phyloP scores from a whole-genome alignment of 345 rosid genomes.

The Erucastrum elatum region DNA sequence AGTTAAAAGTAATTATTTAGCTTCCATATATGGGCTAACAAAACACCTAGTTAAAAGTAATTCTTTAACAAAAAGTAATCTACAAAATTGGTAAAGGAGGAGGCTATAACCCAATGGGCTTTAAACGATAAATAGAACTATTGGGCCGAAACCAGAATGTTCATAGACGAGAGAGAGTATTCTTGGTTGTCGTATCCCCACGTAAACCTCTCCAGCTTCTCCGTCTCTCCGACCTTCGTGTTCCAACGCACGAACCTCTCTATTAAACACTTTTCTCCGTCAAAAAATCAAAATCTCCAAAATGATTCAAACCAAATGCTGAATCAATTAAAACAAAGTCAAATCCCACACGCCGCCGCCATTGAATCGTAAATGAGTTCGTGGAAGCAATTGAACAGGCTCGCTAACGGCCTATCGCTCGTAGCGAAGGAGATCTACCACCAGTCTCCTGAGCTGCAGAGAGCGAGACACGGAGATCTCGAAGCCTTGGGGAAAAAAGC shows the following conservation, averaged over 20 bases:
- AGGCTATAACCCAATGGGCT: slow-evolving; percentile 15
- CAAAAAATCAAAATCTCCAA: background rate
- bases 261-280: slow-evolving; percentile 6
- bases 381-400: slow-evolving; percentile 59
- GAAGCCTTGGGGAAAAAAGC: slow-evolving; percentile 63
- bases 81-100: background rate
- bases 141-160: background rate
- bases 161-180: background rate
- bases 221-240: slow-evolving; percentile 39
- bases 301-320: slow-evolving; percentile 8
- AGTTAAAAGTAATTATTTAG: too few species aligned
- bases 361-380: slow-evolving; percentile 45
- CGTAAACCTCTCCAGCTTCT: slow-evolving; percentile 39
- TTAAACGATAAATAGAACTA: background rate
- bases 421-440: slow-evolving; percentile 71
- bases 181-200: slow-evolving; percentile 36
- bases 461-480: slow-evolving; percentile 55
- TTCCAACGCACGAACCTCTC: slow-evolving; percentile 31
- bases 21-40: too few species aligned
- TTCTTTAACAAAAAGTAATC: background rate
- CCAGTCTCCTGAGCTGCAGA: slow-evolving; percentile 49
- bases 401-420: slow-evolving; percentile 65
- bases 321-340: background rate
- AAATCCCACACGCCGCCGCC: background rate
- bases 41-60: background rate